Evolutionary conservation across 2,329 filamentous ascomycete genomes (phyloP).

Genomic region (Aspergillus piperis): DNA sequence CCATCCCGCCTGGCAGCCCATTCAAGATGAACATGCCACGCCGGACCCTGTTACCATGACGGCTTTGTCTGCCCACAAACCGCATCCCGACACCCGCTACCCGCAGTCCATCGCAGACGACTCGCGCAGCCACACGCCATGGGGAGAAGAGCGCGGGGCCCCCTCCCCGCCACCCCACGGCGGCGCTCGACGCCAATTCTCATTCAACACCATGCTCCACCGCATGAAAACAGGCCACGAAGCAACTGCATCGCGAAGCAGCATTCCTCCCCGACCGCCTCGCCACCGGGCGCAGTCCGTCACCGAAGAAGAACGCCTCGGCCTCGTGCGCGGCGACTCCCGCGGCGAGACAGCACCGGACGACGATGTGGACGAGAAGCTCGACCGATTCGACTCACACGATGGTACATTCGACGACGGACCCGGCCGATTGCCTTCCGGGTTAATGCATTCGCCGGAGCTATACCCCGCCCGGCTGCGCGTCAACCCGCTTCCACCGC

Average conservation of each 20-base stretch:
- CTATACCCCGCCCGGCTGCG: constrained; percentile 24
- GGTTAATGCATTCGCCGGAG: not conserved
- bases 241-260: constrained; percentile 36
- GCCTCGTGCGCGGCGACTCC: constrained; percentile 76
- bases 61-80: constrained; percentile 57
- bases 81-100: constrained; percentile 47
- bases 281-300: constrained; percentile 48
- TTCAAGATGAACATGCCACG: constrained; percentile 40
- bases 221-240: constrained; percentile 41
- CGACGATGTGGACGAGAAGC: constrained; percentile 31
- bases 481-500: constrained; percentile 35
- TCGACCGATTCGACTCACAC: constrained; percentile 26
- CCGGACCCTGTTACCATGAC: constrained; percentile 64
- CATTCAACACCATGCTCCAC: constrained; percentile 82
- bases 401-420: constrained; percentile 17
- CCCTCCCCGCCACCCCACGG: constrained; percentile 48
- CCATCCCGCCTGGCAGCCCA: constrained; percentile 37
- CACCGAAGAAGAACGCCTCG: constrained; percentile 80
- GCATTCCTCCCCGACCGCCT: constrained; percentile 43
- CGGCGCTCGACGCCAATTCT: constrained; percentile 76
- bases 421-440: constrained; percentile 1
- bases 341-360: constrained; percentile 62
- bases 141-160: constrained; percentile 30
- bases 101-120: constrained; percentile 32
- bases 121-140: constrained; percentile 43